A percentile compares a stretch with the other conserved stretches of the same genome.
These are phyloP conservation scores for Debaryomyces tyrocola DNA, from an alignment of 805 yeast genomes.

Conservation along the genomic window DNA sequence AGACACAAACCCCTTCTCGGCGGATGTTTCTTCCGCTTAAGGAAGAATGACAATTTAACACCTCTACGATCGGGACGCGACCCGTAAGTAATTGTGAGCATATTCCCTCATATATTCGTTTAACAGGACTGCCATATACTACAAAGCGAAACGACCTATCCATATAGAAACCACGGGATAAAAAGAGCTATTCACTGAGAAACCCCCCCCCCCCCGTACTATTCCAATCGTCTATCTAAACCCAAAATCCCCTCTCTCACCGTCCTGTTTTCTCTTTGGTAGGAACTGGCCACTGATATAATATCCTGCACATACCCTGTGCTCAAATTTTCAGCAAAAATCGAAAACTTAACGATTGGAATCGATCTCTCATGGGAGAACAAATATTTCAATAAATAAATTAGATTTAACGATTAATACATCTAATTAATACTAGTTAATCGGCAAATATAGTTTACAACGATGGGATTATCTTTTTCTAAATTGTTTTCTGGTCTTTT, in stretches of 20 bases:
- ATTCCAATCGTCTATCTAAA: too few species aligned
- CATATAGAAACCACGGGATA: too few species aligned
- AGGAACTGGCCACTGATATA: neutral
- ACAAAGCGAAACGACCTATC: too few species aligned
- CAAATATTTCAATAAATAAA: neutral
- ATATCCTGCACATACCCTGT: neutral
- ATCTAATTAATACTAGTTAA: neutral
- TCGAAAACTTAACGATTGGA: conserved; percentile 1
- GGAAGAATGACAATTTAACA: too few species aligned
- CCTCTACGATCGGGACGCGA: neutral
- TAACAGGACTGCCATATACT: too few species aligned
- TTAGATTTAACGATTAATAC: neutral
- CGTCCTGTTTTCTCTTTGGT: too few species aligned
- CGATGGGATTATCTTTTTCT: conserved; percentile 41
- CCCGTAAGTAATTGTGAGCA: neutral
- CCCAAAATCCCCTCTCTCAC: too few species aligned
- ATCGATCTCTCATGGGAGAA: neutral
- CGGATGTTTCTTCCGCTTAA: too few species aligned
- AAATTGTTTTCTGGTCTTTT: conserved; percentile 41
- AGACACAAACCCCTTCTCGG: too few species aligned
- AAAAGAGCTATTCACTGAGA: too few species aligned
- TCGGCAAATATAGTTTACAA: conserved; percentile 1
- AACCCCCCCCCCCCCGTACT: too few species aligned
- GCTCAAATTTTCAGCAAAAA: conserved; percentile 3
- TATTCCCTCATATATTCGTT: neutral